Conservation (phyloP, 208 protist genomes). For the Acanthamoeba healyi region DNA sequence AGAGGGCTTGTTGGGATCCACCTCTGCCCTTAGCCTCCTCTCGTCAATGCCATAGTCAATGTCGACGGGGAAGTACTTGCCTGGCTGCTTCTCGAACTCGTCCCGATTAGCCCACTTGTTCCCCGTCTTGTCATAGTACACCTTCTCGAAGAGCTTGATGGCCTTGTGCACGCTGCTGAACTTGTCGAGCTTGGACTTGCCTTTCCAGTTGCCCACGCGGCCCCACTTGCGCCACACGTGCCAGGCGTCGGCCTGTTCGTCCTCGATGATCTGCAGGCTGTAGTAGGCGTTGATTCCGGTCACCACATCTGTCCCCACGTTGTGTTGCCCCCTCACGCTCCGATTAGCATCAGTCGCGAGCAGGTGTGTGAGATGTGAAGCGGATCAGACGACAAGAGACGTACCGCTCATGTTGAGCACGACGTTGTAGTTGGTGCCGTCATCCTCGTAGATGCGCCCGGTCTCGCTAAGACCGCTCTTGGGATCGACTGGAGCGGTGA, state of each 20-base stretch:
- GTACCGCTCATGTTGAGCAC: slow-evolving; percentile 74
- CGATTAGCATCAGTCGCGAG: no score
- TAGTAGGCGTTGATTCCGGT: slow-evolving; percentile 74
- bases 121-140: slow-evolving; percentile 75
- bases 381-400: not conserved
- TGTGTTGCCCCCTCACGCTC: no score
- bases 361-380: not conserved
- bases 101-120: slow-evolving; percentile 71
- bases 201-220: slow-evolving; percentile 45
- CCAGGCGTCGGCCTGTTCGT: not conserved
- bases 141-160: not conserved
- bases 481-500: slow-evolving; percentile 58
- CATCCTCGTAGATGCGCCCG: slow-evolving; percentile 61
- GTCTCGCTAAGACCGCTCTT: slow-evolving; percentile 67
- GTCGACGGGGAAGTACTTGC: slow-evolving; percentile 48
- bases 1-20: not conserved
- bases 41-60: slow-evolving; percentile 20
- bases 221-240: slow-evolving; percentile 78
- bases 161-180: not conserved
- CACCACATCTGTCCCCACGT: not conserved
- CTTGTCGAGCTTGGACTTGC: slow-evolving; percentile 57
- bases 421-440: slow-evolving; percentile 42
- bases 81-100: slow-evolving; percentile 56
- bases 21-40: not conserved
- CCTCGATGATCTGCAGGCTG: slow-evolving; percentile 77